A percentile compares a stretch with the other conserved stretches of the same genome.
Conservation (phyloP, 495 filamentous ascomycete genomes). For the Daldinia grandis region DNA sequence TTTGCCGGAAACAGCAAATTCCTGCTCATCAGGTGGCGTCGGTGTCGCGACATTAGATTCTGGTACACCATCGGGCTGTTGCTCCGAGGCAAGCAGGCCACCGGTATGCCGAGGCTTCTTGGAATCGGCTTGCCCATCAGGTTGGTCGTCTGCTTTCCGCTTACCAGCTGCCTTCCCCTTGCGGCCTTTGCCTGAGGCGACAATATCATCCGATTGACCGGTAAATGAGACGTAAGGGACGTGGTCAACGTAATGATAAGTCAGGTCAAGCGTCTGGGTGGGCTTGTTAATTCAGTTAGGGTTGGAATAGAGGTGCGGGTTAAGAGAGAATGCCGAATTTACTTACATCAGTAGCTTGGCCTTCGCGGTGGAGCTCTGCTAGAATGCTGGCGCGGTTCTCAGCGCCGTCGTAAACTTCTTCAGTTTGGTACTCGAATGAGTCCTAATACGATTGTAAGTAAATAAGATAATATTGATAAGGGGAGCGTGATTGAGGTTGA, state of each 20-base stretch:
- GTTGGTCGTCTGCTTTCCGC: conserved; percentile 52
- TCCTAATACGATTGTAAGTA: conserved; percentile 33
- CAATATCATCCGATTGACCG: conserved; percentile 25
- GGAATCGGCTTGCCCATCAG: conserved; percentile 49
- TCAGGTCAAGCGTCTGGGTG: conserved; percentile 45
- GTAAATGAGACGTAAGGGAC: conserved; percentile 48
- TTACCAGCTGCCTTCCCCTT: conserved; percentile 44
- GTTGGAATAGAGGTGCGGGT: background rate
- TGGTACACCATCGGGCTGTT: conserved; percentile 50
- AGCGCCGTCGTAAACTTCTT: conserved; percentile 50
- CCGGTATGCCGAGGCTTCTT: conserved; percentile 53
- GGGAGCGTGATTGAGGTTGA: background rate
- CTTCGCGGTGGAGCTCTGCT: conserved; percentile 48
- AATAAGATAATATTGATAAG: conserved; percentile 11
- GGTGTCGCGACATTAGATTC: conserved; percentile 53
- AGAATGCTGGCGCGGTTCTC: conserved; percentile 47
- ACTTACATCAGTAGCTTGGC: conserved; percentile 53
- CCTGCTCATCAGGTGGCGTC: conserved; percentile 32
- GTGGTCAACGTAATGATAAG: conserved; percentile 47
- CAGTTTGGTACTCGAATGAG: conserved; percentile 42
- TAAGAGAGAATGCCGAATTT: background rate
- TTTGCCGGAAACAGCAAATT: conserved; percentile 30
- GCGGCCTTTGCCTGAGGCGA: conserved; percentile 14
- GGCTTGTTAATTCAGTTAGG: conserved; percentile 24
- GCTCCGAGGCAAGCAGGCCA: conserved; percentile 54